Conservation (phyloP, 192 early-diverging fungal genomes). For the Linnemannia hyalina region DNA sequence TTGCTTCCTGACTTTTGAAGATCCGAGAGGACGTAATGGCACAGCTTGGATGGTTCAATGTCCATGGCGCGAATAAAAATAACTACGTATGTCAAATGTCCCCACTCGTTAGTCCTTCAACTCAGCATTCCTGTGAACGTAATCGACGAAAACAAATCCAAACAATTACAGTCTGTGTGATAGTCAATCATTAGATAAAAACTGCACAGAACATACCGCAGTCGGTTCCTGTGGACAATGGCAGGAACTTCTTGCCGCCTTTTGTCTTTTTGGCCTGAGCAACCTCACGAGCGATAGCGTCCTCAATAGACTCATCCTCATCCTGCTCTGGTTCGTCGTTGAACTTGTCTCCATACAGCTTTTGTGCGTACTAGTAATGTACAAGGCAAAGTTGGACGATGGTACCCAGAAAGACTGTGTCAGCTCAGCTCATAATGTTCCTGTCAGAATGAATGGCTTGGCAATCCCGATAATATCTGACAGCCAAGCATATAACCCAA, state of each 20-base stretch:
- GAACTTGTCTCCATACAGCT: constrained; percentile 39
- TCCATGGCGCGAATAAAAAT: constrained; percentile 61
- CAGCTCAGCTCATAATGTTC: background rate
- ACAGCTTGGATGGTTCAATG: constrained; percentile 58
- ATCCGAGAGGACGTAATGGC: constrained; percentile 54
- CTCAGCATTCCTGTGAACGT: background rate
- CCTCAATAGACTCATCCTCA: constrained; percentile 65
- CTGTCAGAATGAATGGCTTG: background rate
- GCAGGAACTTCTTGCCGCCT: constrained; percentile 59
- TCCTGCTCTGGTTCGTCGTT: constrained; percentile 38
- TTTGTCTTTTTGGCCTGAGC: constrained; percentile 61
- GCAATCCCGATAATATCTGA: background rate
- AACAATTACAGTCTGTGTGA: background rate
- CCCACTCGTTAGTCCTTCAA: background rate
- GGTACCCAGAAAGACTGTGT: background rate
- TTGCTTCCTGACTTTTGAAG: constrained; percentile 51
- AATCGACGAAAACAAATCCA: background rate
- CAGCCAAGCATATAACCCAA: background rate
- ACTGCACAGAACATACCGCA: constrained; percentile 57
- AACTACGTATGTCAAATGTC: constrained; percentile 35
- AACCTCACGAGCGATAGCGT: constrained; percentile 66
- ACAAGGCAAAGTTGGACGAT: background rate
- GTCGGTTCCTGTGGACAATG: constrained; percentile 62
- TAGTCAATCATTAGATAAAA: background rate
- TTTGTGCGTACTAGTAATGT: constrained; percentile 42